Evolutionary conservation across 2,329 filamentous ascomycete species (phyloP).

Genomic region (Xylariaceae sp.): DNA sequence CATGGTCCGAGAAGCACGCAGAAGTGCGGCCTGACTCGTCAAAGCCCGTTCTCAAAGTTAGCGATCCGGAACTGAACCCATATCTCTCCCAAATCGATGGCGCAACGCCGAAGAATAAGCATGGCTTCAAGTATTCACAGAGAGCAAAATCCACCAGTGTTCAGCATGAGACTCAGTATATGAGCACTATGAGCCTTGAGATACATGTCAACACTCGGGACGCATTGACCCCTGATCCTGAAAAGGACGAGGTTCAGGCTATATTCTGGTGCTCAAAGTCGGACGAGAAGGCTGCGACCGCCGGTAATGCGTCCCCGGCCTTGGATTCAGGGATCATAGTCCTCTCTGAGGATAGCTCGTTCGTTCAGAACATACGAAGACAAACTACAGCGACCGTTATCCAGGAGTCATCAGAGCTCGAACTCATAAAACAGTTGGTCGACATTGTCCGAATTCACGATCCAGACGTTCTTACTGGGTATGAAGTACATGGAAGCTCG

Average conservation of each 20-base stretch:
- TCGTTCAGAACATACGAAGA: conserved; percentile 57
- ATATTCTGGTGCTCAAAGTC: conserved; percentile 88
- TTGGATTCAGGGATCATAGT: conserved; percentile 67
- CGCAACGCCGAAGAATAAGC: conserved; percentile 73
- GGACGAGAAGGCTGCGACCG: conserved; percentile 56
- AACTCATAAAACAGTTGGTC: conserved; percentile 78
- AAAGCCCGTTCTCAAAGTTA: conserved; percentile 21
- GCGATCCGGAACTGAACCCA: conserved; percentile 28
- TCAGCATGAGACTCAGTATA: conserved; percentile 81
- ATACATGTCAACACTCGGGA: conserved; percentile 84
- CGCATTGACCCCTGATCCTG: conserved; percentile 77
- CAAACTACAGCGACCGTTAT: conserved; percentile 60
- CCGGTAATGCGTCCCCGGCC: conserved; percentile 41
- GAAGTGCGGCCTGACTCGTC: conserved; percentile 13
- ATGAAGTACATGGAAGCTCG: conserved; percentile 86
- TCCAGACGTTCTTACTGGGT: conserved; percentile 89
- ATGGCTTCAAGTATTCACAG: conserved; percentile 83
- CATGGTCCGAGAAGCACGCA: conserved; percentile 55
- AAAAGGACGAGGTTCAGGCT: conserved; percentile 80
- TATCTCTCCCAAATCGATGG: conserved; percentile 81
- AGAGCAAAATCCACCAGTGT: conserved; percentile 69
- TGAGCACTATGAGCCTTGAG: conserved; percentile 95
- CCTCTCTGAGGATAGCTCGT: conserved; percentile 56
- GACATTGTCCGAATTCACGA: conserved; percentile 79
- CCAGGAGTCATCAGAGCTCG: conserved; percentile 73